Base-by-base conservation (phyloP, 1,284 basidiomycete genomes). In the Phlebopus sp. region DNA sequence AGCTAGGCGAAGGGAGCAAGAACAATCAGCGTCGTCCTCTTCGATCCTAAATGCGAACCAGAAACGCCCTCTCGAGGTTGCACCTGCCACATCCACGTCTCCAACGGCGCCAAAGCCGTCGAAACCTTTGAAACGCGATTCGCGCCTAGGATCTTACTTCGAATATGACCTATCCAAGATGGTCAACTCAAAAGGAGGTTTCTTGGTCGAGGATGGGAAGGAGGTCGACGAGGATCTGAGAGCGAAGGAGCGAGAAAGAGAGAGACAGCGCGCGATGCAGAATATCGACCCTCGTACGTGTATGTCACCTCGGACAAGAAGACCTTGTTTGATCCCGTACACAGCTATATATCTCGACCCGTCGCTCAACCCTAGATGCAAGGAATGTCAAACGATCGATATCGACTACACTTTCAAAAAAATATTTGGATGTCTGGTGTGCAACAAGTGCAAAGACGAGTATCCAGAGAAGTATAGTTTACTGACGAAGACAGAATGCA, bases 401-500 rank as follows among this genome's bases (percentile, higher is more conserved):
- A 86, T 97, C 53, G 93, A 97, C 67, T 79, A 84, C 51, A 82
- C 81, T 5, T 90, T 84, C 60, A 76, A 80, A 64, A 89, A 86
- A 59, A 82, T 91, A 11, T 97, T 97, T 60, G 77, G 82, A 13
- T 86, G 90, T 63, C 63, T 82, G 15, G 91, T 99, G 2, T 99
- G 96, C 71, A 86, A 87, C 55, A 82, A 78, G 55, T 98, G 95
- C 71, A 91, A 94, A 71, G 85, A 92, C 59, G 84, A 89, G 55
- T 78, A 82, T 44, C 91, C 92, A 7, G 95, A 98, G 62, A 86
- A 86, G 66, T 99, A 97, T 67, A 92, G 92, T 66, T 74, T 99
- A 2, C 71, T 99, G 44, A 99, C 97, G 1, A 99, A 99, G 75
- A 98, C 97, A 0, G 97, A 99, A 69, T 98, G 95, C 69, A 97